Evolutionary conservation across 179 eudicot species (phyloP).

Genomic region (Actinidia polygama): DNA sequence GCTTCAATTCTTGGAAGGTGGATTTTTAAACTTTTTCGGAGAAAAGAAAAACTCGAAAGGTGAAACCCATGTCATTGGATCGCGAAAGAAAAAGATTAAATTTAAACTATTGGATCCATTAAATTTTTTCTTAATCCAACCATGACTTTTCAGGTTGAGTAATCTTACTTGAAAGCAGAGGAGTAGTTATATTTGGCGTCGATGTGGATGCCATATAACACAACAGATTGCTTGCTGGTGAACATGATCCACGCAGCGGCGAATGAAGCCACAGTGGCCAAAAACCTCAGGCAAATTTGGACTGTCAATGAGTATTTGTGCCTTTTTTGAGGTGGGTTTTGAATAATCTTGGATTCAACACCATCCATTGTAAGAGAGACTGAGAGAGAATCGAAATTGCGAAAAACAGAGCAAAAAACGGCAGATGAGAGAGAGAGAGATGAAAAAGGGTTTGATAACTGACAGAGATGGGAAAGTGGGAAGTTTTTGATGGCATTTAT

Average conservation of each 20-base stretch:
- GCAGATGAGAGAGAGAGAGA: neutral
- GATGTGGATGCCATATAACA: constrained; percentile 39
- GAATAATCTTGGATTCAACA: neutral
- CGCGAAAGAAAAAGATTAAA: too few species aligned
- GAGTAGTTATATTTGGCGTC: constrained; percentile 61
- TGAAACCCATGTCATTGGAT: too few species aligned
- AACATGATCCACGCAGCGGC: constrained; percentile 47
- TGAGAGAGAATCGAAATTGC: neutral
- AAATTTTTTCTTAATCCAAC: too few species aligned
- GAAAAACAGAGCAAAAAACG: neutral
- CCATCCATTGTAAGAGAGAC: constrained; percentile 13
- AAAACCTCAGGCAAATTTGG: constrained; percentile 36
- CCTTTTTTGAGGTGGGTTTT: constrained; percentile 18
- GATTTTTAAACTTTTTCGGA: too few species aligned
- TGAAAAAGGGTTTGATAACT: neutral
- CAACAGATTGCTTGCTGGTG: constrained; percentile 43
- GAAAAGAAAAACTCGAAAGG: too few species aligned
- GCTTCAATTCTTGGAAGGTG: too few species aligned
- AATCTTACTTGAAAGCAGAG: constrained; percentile 62
- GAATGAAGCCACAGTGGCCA: constrained; percentile 40
- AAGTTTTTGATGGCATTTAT: neutral
- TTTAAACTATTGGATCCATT: too few species aligned
- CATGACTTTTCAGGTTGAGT: too few species aligned
- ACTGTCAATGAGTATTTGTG: neutral
- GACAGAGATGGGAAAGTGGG: neutral